Percentiles rank a stretch among this genome's conserved stretches.
Evolutionary conservation across 208 protist genomes (phyloP).

Genomic region (Leishmania turanica): DNA sequence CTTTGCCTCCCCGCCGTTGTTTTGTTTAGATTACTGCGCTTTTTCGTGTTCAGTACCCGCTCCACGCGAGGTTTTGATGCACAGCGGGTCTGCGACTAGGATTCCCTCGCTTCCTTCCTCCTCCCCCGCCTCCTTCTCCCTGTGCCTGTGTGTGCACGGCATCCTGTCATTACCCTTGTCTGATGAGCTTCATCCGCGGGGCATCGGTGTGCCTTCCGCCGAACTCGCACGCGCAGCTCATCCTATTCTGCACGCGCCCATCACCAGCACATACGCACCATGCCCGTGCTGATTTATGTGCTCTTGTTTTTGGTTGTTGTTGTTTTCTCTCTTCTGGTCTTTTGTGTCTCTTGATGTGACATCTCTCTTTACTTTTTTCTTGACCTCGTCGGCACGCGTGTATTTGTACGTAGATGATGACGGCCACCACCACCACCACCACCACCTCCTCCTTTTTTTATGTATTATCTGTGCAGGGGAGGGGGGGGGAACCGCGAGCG

Average conservation of each 20-base stretch:
- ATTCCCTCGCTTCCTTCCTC: neutral
- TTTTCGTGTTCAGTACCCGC: neutral
- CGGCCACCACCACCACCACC: neutral
- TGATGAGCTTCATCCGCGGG: neutral
- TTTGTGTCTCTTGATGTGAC: neutral
- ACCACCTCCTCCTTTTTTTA: neutral
- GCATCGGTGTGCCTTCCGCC: neutral
- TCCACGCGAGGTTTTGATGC: neutral
- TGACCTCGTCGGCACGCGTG: neutral
- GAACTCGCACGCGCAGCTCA: neutral
- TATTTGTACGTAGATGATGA: constrained; percentile 5
- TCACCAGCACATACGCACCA: neutral
- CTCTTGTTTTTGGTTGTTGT: neutral
- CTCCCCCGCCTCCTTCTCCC: too few species aligned
- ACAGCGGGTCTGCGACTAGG: neutral
- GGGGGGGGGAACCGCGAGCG: neutral
- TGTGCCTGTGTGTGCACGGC: neutral
- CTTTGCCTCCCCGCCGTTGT: neutral
- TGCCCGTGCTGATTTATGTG: neutral
- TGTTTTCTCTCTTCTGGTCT: neutral
- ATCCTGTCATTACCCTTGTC: neutral
- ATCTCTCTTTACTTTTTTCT: neutral
- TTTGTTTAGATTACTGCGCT: neutral
- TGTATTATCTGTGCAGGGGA: neutral
- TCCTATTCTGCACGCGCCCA: neutral